phyloP scores from a whole-genome alignment of 2,329 filamentous ascomycete genomes.

The Aphanoascus verrucosus region DNA sequence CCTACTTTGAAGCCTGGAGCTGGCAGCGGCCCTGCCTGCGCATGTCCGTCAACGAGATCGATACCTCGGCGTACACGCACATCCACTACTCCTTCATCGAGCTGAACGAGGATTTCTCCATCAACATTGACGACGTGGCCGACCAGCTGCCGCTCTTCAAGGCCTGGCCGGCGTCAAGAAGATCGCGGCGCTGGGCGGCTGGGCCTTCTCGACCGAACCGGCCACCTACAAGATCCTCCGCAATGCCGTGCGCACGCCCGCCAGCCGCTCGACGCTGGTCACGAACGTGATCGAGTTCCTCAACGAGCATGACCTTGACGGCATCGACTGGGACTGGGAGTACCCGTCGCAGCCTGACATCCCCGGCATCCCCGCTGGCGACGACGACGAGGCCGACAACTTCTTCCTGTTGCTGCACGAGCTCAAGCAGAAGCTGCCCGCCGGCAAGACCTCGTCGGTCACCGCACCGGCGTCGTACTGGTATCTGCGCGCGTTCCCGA shows the following conservation, averaged over 20 bases:
- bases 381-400: constrained; percentile 22
- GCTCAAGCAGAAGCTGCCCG: constrained; percentile 14
- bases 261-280: constrained; percentile 31
- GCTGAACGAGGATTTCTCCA: constrained; percentile 24
- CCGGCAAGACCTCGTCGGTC: constrained; percentile 19
- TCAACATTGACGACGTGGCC: constrained; percentile 18
- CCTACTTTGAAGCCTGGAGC: constrained; percentile 26
- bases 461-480: constrained; percentile 24
- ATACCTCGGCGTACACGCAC: constrained; percentile 17
- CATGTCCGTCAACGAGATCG: constrained; percentile 20
- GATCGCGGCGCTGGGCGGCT: constrained; percentile 37
- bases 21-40: constrained; percentile 23
- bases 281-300: constrained; percentile 32
- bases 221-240: constrained; percentile 31
- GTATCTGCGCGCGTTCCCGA: constrained; percentile 24
- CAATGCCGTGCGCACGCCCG: constrained; percentile 23
- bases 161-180: constrained; percentile 20
- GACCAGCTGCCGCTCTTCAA: constrained; percentile 5
- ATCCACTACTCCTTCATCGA: constrained; percentile 31
- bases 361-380: constrained; percentile 25
- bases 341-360: constrained; percentile 29
- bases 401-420: constrained; percentile 25
- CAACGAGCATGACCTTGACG: constrained; percentile 31
- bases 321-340: constrained; percentile 31
- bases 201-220: constrained; percentile 32